Conservation (phyloP, 306 rosid genomes). For the Casuarina cunninghamiana region DNA sequence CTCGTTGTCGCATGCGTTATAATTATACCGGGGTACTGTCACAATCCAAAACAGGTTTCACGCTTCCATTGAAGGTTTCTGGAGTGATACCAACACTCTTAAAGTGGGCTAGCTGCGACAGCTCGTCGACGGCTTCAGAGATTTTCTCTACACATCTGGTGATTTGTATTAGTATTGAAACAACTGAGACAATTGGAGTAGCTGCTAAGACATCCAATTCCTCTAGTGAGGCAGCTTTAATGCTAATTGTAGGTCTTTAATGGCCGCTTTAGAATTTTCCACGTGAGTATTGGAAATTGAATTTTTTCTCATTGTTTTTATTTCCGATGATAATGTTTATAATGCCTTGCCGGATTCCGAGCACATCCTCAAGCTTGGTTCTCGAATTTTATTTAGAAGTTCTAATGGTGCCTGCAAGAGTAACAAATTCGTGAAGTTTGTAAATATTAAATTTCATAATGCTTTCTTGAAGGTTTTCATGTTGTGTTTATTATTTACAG, state of each 20-base stretch:
- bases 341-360: conserved; percentile 65
- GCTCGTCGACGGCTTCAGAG: conserved; percentile 60
- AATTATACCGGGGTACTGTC: conserved; percentile 44
- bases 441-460: background rate
- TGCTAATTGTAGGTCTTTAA: conserved; percentile 51
- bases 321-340: conserved; percentile 49
- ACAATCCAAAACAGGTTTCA: conserved; percentile 55
- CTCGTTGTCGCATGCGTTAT: conserved; percentile 40
- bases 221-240: conserved; percentile 40
- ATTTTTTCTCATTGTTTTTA: conserved; percentile 61
- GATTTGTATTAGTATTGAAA: conserved; percentile 61
- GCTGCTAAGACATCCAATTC: conserved; percentile 46
- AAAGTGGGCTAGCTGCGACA: conserved; percentile 64
- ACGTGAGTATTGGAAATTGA: conserved; percentile 45
- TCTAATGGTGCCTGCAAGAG: conserved; percentile 43
- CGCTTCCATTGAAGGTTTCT: conserved; percentile 77
- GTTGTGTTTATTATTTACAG: too few relatives aligned
- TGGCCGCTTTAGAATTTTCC: conserved; percentile 49
- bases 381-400: conserved; percentile 48
- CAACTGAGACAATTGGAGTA: conserved; percentile 59
- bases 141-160: conserved; percentile 64
- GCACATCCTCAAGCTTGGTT: conserved; percentile 57
- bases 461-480: too few relatives aligned
- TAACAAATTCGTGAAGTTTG: background rate
- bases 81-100: conserved; percentile 41